phyloP scores from a whole-genome alignment of 495 filamentous ascomycete genomes.

The Podospora didyma region DNA sequence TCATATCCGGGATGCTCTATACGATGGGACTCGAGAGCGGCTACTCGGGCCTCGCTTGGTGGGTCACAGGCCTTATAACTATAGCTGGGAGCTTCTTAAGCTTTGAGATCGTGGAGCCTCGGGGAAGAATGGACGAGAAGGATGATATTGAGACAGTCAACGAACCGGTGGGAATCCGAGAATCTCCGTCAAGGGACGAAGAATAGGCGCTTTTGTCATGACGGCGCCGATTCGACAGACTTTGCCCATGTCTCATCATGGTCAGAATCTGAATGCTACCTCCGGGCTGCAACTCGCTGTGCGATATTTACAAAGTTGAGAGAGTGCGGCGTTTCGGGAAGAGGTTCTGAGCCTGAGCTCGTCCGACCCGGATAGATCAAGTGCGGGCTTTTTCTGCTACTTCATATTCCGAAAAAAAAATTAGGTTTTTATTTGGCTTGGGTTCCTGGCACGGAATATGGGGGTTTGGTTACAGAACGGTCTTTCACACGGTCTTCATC shows the following conservation, averaged over 20 bases:
- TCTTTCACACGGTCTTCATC: no score
- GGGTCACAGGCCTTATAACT: constrained; percentile 75
- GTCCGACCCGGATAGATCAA: no score
- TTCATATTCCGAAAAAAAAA: no score
- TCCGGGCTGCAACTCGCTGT: neutral
- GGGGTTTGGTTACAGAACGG: no score
- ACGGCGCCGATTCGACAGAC: neutral
- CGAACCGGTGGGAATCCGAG: neutral
- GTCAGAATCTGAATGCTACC: no score
- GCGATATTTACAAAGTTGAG: neutral
- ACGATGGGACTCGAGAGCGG: constrained; percentile 72
- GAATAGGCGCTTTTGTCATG: neutral
- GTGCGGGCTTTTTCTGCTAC: no score
- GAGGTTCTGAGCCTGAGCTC: neutral
- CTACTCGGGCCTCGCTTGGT: constrained; percentile 87
- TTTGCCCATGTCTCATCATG: neutral
- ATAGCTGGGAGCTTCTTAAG: constrained; percentile 60
- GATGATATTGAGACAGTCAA: constrained; percentile 13
- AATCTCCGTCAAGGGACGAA: neutral
- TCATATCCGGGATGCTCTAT: constrained; percentile 81
- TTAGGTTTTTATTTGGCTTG: no score
- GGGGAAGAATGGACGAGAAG: constrained; percentile 35
- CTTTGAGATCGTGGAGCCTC: constrained; percentile 45
- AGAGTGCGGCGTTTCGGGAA: neutral
- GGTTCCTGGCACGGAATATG: no score